Evolutionary conservation across 805 yeast species (phyloP), one percentile per base, ranked within the genome.

Genomic region (Starmerella floricola): DNA sequence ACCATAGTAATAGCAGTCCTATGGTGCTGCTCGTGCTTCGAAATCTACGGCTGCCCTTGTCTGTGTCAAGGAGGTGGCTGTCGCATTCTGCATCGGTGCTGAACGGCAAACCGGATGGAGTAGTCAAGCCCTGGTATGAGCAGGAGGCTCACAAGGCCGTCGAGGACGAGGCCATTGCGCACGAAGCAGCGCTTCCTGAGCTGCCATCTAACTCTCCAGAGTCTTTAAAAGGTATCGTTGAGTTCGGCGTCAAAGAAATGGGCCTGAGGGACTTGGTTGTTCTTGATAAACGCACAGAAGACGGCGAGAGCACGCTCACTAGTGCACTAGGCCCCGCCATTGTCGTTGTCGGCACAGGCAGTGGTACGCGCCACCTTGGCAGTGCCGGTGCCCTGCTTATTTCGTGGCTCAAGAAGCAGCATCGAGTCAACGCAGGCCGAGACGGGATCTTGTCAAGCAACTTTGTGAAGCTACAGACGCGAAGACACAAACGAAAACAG

Each of bases 381-480:
- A 78, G 76, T 47, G 85, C 93, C 2, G 74, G 81, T 2, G 62
- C 63, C 13, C 78, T 75, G 49, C 61, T 86, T 30, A 65, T 73
- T 38, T 66, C 66, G 21, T 67, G 66, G 55, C 56, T 85, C 32
- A 87, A 87, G 56, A 71, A 70, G 30, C 62, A 65, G 6, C 63
- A 61, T 42, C 58, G 63, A 8, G 56, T 59, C 1, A 49, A 69
- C 1, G 79, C 91, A 0, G 55, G 60, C 5, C 65, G 78, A 3
- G 95, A 86, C 54, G 97, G 96, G 0, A 62, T 80, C 41, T 66
- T 76, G 2, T 78, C 79, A 28, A 64, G 72, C 8, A 74, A 76
- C 31, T 68, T 70, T 20, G 63, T 75, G 19, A 68, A 74, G 35
- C 69, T 68, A 44, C 65, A 66, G 43, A 69, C 66, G 44, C 69